Evolutionary conservation across 306 rosid species (phyloP).

Genomic region (Prunus mongolica): DNA sequence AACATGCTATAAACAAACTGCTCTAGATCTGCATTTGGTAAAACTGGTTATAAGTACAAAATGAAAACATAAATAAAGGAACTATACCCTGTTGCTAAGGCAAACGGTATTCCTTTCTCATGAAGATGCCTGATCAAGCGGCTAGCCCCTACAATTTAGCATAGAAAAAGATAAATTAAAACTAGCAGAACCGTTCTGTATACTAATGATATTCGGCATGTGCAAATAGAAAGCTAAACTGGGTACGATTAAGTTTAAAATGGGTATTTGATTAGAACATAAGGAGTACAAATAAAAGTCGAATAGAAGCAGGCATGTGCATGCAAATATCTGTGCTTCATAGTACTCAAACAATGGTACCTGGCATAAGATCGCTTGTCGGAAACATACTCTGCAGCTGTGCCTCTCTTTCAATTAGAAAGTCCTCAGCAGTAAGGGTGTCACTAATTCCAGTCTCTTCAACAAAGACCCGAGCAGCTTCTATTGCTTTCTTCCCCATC

Average conservation of each 20-base stretch:
- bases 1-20: neutral
- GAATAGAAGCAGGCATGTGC: neutral
- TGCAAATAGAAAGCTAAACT: neutral
- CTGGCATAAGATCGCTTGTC: slow-evolving; percentile 79
- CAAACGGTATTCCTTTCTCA: slow-evolving; percentile 69
- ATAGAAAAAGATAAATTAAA: neutral
- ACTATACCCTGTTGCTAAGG: slow-evolving; percentile 79
- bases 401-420: slow-evolving; percentile 74
- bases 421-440: slow-evolving; percentile 64
- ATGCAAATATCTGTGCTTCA: neutral
- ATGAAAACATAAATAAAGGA: slow-evolving; percentile 4
- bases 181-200: neutral
- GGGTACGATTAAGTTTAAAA: neutral
- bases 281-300: neutral
- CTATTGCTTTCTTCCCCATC: slow-evolving; percentile 94
- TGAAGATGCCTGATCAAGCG: slow-evolving; percentile 72
- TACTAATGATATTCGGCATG: no score
- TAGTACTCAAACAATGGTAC: slow-evolving; percentile 27
- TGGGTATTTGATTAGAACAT: neutral
- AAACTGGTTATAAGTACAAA: neutral
- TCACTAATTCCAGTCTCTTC: slow-evolving; percentile 70
- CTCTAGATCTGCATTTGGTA: slow-evolving; percentile 11
- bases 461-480: slow-evolving; percentile 84
- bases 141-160: slow-evolving; percentile 57
- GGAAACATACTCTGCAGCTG: slow-evolving; percentile 73